These are phyloP conservation scores for Metschnikowia anglica DNA, from an alignment of 805 yeast genomes.

Conservation along the genomic window DNA sequence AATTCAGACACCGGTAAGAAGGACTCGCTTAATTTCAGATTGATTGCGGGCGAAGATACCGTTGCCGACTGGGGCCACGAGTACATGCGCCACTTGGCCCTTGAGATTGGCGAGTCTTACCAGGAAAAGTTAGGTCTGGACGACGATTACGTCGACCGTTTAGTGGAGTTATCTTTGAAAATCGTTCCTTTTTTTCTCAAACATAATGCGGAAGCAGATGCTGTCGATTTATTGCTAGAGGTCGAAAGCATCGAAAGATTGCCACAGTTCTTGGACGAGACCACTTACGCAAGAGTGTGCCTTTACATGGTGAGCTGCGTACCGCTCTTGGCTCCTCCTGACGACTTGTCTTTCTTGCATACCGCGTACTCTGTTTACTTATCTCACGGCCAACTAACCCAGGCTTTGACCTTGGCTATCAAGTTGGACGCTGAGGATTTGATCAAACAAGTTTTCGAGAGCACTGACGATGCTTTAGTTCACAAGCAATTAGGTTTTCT, in stretches of 20 bases:
- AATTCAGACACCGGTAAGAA: conserved; percentile 77
- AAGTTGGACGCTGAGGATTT: conserved; percentile 79
- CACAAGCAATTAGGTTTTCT: conserved; percentile 92
- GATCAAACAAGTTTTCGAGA: conserved; percentile 76
- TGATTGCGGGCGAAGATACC: conserved; percentile 54
- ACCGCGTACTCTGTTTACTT: conserved; percentile 88
- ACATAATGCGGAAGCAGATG: conserved; percentile 98
- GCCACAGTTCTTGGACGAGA: conserved; percentile 79
- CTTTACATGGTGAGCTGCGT: conserved; percentile 94
- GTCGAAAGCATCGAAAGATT: conserved; percentile 83
- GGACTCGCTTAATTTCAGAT: conserved; percentile 77
- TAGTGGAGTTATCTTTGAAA: conserved; percentile 66
- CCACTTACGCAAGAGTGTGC: conserved; percentile 85
- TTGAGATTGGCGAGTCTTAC: conserved; percentile 90
- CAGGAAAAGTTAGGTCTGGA: conserved; percentile 46
- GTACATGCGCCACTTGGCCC: conserved; percentile 90
- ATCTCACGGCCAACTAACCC: conserved; percentile 75
- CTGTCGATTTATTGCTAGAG: conserved; percentile 89
- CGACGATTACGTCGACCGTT: conserved; percentile 36
- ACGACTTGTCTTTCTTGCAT: conserved; percentile 78
- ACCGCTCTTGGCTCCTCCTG: conserved; percentile 94
- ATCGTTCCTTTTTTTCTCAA: conserved; percentile 87
- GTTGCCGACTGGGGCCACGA: conserved; percentile 97
- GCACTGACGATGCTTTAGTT: conserved; percentile 67
- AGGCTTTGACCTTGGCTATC: conserved; percentile 87